phyloP scores from a whole-genome alignment of 805 yeast species.

The Lipomyces sp. region DNA sequence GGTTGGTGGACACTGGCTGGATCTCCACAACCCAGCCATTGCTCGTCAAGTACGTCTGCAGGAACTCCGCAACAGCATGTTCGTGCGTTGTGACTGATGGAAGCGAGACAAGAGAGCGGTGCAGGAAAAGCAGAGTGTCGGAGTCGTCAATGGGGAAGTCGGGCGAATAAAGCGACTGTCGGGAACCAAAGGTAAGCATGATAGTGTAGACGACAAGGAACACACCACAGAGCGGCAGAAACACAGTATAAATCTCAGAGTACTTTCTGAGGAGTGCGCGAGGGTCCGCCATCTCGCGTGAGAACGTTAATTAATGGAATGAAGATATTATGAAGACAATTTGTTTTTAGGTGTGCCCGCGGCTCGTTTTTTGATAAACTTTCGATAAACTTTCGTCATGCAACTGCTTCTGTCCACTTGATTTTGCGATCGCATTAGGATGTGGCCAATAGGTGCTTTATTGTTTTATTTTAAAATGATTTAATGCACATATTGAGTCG shows the following conservation, averaged over 20 bases:
- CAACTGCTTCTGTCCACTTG: not conserved
- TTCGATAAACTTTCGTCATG: too few relatives aligned
- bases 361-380: not conserved
- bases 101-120: slow-evolving; percentile 46
- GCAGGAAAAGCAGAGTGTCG: slow-evolving; percentile 36
- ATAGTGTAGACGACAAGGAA: slow-evolving; percentile 22
- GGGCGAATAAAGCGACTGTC: not conserved
- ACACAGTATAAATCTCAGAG: slow-evolving; percentile 36
- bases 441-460: not conserved
- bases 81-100: slow-evolving; percentile 49
- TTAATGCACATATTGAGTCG: too few relatives aligned
- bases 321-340: not conserved
- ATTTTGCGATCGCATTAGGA: not conserved
- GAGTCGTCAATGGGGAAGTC: slow-evolving; percentile 12
- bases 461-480: too few relatives aligned
- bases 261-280: slow-evolving; percentile 29
- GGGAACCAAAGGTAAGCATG: slow-evolving; percentile 15
- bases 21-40: slow-evolving; percentile 60
- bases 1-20: slow-evolving; percentile 45
- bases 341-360: not conserved
- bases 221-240: slow-evolving; percentile 29
- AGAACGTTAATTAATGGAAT: not conserved
- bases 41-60: slow-evolving; percentile 49
- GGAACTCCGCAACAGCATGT: slow-evolving; percentile 48
- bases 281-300: slow-evolving; percentile 2